These are phyloP conservation scores for Populus euphratica DNA, from an alignment of 345 rosid genomes.

Conservation along the genomic window DNA sequence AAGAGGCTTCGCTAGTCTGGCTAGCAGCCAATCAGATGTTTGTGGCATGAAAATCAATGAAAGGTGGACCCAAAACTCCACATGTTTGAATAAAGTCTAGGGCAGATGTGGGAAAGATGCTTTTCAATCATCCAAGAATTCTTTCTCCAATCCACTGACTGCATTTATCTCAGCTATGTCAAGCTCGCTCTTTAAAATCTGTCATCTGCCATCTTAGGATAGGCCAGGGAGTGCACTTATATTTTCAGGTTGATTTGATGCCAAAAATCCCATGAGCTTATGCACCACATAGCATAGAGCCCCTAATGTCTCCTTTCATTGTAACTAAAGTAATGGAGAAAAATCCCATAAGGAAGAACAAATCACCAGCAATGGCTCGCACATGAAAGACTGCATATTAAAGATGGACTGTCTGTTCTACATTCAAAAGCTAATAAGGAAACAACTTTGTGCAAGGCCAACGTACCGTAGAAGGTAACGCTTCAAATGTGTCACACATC, in stretches of 20 bases:
- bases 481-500: conserved; percentile 91
- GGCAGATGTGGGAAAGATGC: neutral
- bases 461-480: conserved; percentile 77
- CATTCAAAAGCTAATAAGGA: conserved; percentile 18
- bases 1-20: neutral
- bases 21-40: neutral
- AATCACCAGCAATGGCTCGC: neutral
- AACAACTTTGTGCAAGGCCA: conserved; percentile 18
- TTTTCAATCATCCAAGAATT: neutral
- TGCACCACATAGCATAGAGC: neutral
- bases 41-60: neutral
- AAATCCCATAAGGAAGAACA: neutral
- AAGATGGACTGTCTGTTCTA: neutral
- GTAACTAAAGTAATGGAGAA: neutral
- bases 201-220: neutral
- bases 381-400: neutral
- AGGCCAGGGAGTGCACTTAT: neutral
- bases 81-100: neutral
- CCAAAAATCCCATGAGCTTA: neutral
- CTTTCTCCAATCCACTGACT: neutral
- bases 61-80: neutral
- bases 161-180: neutral
- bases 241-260: neutral
- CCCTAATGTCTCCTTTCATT: neutral
- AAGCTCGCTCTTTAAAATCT: neutral